Base-by-base conservation (phyloP, 345 rosid species). In the Gossypium stocksii region DNA sequence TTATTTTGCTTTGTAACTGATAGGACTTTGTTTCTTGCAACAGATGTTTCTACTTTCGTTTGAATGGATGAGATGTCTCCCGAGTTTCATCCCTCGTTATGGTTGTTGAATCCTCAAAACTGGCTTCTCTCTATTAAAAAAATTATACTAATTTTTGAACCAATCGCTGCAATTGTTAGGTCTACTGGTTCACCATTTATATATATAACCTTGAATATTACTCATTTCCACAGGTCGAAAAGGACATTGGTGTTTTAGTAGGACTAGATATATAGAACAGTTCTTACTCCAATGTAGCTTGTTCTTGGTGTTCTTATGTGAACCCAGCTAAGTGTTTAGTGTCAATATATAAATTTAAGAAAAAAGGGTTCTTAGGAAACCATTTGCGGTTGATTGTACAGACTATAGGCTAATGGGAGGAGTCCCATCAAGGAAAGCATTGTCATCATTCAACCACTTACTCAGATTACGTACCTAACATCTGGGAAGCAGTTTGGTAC, bases 301-400 rank as follows among this genome's bases (percentile, higher is more conserved):
- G 61, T 57, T 20, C 29, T 22, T 22, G 29, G 4, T 60, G 11
- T 9, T 27, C 44, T 44, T 45, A 45, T 14, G 51, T 46, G 53
- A 20, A n/a, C 6, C 3, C 0, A 41, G 34, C 49, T 11, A 3
- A 19, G 67, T 17, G n/a, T 7, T 9, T 9, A 34, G 38, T 29
- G 38, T 29, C 38, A 29, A 29, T 29, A 29, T 29, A 29, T 29
- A 29, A 29, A 29, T 29, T 34, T 34, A 5, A 34, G 1, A 4
- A 34, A 34, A 34, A 34, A 88, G 94, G 90, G 91, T 53, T 89
- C 86, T 29, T 91, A 88, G 76, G 90, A 90, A 81, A 89, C 92
- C 73, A 88, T 13, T 90, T 62, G 89, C 92, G 66, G 90, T 88
- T 85, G 77, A 88, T 6, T 45, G 66, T 91, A 88, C 77, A 85